Conservation (phyloP, 2,329 filamentous ascomycete species). For the Aspergillus fijiensis region DNA sequence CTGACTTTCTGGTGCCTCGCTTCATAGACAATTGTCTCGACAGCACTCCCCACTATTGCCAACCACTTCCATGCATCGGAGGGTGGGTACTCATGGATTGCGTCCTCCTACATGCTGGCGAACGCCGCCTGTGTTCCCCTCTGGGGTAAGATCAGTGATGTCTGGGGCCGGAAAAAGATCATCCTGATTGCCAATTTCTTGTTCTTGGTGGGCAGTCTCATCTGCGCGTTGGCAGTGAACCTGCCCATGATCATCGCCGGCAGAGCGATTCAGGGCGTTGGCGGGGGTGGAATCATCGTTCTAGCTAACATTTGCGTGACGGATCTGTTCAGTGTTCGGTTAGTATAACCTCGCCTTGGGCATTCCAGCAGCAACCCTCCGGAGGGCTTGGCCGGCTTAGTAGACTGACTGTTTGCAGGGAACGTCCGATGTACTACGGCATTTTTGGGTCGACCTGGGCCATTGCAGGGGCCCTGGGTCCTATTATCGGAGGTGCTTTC, state of each 20-base stretch:
- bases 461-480: conserved; percentile 59
- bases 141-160: conserved; percentile 66
- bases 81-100: conserved; percentile 51
- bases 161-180: conserved; percentile 65
- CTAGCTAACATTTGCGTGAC: conserved; percentile 64
- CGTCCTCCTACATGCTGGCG: conserved; percentile 47
- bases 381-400: background rate
- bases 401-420: conserved; percentile 31
- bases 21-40: conserved; percentile 45
- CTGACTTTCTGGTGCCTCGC: conserved; percentile 6
- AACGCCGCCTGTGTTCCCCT: conserved; percentile 53
- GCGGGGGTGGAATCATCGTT: conserved; percentile 63
- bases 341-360: conserved; percentile 12
- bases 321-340: conserved; percentile 63
- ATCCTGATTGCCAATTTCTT: conserved; percentile 60
- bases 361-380: background rate
- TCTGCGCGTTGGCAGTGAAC: conserved; percentile 58
- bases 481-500: conserved; percentile 61
- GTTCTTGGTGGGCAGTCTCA: conserved; percentile 62
- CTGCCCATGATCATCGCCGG: conserved; percentile 64
- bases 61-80: conserved; percentile 43
- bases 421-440: conserved; percentile 61
- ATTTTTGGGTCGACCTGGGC: conserved; percentile 64
- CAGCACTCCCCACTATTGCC: conserved; percentile 47
- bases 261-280: conserved; percentile 62